Evolutionary conservation across 2,329 filamentous ascomycete genomes (phyloP).

Genomic region (Amesomyces nigricolor): DNA sequence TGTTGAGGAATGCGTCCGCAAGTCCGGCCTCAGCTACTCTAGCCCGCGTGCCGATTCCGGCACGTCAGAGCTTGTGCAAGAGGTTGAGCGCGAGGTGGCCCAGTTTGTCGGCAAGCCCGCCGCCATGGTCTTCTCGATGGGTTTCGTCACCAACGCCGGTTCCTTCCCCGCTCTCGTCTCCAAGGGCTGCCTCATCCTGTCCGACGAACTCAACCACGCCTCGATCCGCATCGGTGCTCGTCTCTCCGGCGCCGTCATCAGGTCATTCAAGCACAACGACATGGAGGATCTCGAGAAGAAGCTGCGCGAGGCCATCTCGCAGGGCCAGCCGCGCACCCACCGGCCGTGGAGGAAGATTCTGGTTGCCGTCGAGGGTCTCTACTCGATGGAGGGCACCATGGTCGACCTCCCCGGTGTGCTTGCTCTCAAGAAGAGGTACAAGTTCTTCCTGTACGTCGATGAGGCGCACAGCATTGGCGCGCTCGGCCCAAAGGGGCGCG

Average conservation of each 20-base stretch:
- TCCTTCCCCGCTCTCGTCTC: conserved; percentile 87
- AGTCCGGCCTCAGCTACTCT: conserved; percentile 76
- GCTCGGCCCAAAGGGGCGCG: conserved; percentile 78
- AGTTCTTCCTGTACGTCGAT: conserved; percentile 92
- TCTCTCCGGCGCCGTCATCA: conserved; percentile 89
- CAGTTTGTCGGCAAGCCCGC: conserved; percentile 90
- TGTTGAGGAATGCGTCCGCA: conserved; percentile 77
- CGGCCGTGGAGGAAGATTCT: conserved; percentile 99
- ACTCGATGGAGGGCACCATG: conserved; percentile 99
- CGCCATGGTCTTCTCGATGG: conserved; percentile 98
- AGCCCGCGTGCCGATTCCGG: conserved; percentile 80
- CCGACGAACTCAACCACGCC: conserved; percentile 95
- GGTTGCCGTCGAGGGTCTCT: conserved; percentile 91
- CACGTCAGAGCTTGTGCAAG: conserved; percentile 78
- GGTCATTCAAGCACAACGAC: conserved; percentile 97
- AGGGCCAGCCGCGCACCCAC: conserved; percentile 96
- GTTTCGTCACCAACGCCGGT: conserved; percentile 91
- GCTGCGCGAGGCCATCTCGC: conserved; percentile 86
- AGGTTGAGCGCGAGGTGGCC: conserved; percentile 86
- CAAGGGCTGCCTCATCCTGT: conserved; percentile 91
- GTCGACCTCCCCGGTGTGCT: conserved; percentile 91
- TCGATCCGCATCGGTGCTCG: conserved; percentile 94
- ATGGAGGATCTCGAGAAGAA: conserved; percentile 80
- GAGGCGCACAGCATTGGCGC: conserved; percentile 96
- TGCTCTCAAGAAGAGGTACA: conserved; percentile 87